Evolutionary conservation across 2,329 filamentous ascomycete species (phyloP), one percentile per base, ranked within the genome.

Genomic region (Aurifilum marmelostoma): DNA sequence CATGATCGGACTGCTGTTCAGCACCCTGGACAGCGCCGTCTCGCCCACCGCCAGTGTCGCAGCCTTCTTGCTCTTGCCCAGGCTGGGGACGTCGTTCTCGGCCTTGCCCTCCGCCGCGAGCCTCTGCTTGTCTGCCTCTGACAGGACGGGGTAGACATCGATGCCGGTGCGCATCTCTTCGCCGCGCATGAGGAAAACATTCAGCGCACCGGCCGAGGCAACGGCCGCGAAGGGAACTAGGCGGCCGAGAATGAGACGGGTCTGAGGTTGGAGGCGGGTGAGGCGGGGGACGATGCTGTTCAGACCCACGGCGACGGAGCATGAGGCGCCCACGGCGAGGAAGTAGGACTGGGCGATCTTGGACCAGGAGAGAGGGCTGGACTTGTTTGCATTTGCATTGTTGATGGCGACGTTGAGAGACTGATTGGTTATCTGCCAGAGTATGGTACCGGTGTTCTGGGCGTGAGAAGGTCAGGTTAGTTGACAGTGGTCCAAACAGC

Each of bases 341-440:
- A 92, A 88, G 84, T 98, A 99, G 65, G 94, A 97, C 80, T 97
- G 90, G 71, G 91, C 87, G 72, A 99, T 90, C 74, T 93, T 92
- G 29, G 88, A 88, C 69, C 89, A 91, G 27, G 92, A 92, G 72
- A 98, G 87, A 1, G 95, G 93, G 3, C 93, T 94, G 52, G 94
- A 97, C 81, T 99, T 99, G 87, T 99, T 99, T 72, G 95, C 93
- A 80, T 99, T 99, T 77, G 95, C 92, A 79, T 89, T 94, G 86
- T 99, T 99, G 85, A 99, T 95, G 74, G 93, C 95, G 37, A 99
- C 96, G 79, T 99, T 99, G 75, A 99, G 90, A 16, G 94, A 97
- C 83, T 99, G 96, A 82, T 99, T 99, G 74, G 92, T 89, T 69
- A 97, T 89, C 82, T 99, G 96, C 96, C 96, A 99, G 73, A 91